These are phyloP conservation scores for Trichoderma sp. DNA, from an alignment of 2,329 filamentous ascomycete genomes.

Conservation along the genomic window DNA sequence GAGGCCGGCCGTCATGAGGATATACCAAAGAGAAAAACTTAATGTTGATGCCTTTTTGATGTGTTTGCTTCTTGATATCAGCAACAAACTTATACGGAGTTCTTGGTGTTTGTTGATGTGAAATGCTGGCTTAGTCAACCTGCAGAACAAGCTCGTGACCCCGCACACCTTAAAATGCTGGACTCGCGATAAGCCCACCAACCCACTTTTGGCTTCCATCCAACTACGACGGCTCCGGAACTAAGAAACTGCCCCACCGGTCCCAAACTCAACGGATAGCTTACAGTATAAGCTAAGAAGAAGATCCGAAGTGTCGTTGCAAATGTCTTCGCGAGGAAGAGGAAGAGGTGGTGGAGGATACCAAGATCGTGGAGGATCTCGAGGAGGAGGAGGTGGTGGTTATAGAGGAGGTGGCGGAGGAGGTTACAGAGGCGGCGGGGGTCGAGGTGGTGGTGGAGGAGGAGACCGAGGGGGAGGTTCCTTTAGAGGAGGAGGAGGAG, in stretches of 20 bases:
- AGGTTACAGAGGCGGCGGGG: not conserved
- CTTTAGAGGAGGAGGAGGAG: not conserved
- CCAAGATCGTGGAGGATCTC: not conserved
- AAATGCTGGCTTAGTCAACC: not conserved
- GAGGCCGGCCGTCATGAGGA: not conserved
- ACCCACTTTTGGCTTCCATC: not conserved
- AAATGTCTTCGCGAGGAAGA: not conserved
- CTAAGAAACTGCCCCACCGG: not conserved
- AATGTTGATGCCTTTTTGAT: not conserved
- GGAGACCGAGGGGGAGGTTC: conserved; percentile 16
- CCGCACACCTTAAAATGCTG: not conserved
- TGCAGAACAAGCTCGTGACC: not conserved
- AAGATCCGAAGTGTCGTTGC: not conserved
- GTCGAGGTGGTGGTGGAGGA: not conserved
- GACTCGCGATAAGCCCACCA: not conserved
- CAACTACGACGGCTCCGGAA: not conserved
- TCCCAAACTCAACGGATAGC: not conserved
- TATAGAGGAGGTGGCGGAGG: not conserved
- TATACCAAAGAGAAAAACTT: not conserved
- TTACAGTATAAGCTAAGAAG: not conserved
- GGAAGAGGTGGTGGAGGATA: not conserved
- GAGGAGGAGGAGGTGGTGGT: not conserved
- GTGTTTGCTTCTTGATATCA: not conserved
- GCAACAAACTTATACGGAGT: not conserved
- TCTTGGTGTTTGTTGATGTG: not conserved